phyloP scores from a whole-genome alignment of 2,329 filamentous ascomycete species.

The Daldinia eschscholtzii region DNA sequence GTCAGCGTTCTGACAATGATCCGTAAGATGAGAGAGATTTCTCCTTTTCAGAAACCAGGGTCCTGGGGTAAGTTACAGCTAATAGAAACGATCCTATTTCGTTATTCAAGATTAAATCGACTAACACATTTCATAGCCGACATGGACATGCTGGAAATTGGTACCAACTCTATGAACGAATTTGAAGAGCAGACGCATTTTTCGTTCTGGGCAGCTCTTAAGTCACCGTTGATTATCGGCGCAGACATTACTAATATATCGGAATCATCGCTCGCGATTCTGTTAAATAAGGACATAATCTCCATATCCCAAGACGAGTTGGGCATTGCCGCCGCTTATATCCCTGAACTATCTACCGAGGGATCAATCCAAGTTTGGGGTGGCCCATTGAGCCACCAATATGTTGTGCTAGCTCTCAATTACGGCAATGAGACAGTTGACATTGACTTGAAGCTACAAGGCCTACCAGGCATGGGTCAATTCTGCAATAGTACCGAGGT shows the following conservation, averaged over 20 bases:
- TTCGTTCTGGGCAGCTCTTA: conserved; percentile 61
- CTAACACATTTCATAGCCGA: conserved; percentile 40
- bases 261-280: conserved; percentile 53
- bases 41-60: conserved; percentile 50
- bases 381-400: conserved; percentile 38
- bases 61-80: conserved; percentile 43
- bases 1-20: conserved; percentile 52
- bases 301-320: conserved; percentile 54
- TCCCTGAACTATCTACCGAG: conserved; percentile 45
- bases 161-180: conserved; percentile 54
- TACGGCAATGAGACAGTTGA: conserved; percentile 14
- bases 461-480: neutral
- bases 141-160: conserved; percentile 60
- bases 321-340: conserved; percentile 39
- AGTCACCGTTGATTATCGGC: conserved; percentile 60
- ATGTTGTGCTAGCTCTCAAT: conserved; percentile 40
- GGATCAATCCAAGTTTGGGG: conserved; percentile 49
- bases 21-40: conserved; percentile 53
- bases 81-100: neutral
- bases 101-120: too few relatives aligned
- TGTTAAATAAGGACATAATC: conserved; percentile 56
- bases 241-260: conserved; percentile 54
- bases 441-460: conserved; percentile 28
- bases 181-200: conserved; percentile 60
- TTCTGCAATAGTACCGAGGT: neutral